phyloP scores from a whole-genome alignment of 441 rosid genomes.

The Gossypium davidsonii region DNA sequence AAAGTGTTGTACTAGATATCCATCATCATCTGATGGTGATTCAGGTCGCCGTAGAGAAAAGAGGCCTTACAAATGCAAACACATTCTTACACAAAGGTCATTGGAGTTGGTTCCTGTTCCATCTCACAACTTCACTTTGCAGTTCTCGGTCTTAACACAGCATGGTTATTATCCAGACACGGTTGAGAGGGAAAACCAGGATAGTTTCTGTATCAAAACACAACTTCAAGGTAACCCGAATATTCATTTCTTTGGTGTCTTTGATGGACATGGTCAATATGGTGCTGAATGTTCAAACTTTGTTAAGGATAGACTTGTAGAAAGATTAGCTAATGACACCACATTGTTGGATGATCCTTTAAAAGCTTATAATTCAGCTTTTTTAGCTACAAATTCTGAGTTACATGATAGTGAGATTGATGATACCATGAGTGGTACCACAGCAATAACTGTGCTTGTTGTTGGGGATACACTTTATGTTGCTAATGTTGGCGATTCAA shows the following conservation, averaged over 20 bases:
- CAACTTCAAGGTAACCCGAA: conserved; percentile 81
- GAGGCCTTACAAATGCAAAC: conserved; percentile 30
- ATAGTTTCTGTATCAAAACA: conserved; percentile 70
- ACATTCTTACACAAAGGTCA: conserved; percentile 45
- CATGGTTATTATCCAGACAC: conserved; percentile 81
- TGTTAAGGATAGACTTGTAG: conserved; percentile 69
- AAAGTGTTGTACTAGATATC: conserved; percentile 62
- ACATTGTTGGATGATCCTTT: conserved; percentile 62
- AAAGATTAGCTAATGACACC: conserved; percentile 55
- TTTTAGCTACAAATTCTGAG: conserved; percentile 52
- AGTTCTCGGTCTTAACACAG: conserved; percentile 75
- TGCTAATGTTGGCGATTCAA: conserved; percentile 93
- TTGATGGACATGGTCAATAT: conserved; percentile 82
- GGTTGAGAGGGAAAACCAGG: conserved; percentile 79
- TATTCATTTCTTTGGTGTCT: conserved; percentile 91
- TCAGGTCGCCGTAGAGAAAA: conserved; percentile 30
- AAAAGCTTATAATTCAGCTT: conserved; percentile 66
- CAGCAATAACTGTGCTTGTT: conserved; percentile 91
- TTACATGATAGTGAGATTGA: conserved; percentile 68
- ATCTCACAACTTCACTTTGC: conserved; percentile 54
- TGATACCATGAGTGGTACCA: conserved; percentile 91
- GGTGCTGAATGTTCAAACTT: conserved; percentile 81
- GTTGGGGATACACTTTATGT: conserved; percentile 71
- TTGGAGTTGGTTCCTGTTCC: conserved; percentile 60
- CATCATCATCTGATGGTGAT: conserved; percentile 52